Conservation (phyloP, 179 eudicot species). For the Silene coronaria region DNA sequence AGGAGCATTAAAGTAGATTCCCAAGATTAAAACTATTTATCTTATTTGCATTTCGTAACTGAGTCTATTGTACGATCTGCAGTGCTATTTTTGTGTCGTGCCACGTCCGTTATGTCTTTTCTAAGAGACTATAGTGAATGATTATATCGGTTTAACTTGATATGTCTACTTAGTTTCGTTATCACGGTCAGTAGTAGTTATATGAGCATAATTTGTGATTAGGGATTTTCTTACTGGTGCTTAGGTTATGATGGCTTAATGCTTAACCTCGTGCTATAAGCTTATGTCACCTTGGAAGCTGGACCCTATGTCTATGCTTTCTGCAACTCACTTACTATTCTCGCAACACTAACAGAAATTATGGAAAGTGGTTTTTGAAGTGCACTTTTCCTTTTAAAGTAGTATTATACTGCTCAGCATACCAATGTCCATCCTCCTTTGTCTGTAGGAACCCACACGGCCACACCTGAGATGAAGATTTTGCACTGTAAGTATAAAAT, state of each 20-base stretch:
- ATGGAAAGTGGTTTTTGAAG: constrained; percentile 23
- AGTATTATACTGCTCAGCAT: constrained; percentile 17
- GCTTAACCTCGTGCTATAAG: constrained; percentile 8
- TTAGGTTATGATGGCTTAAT: constrained; percentile 8
- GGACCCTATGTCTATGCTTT: neutral
- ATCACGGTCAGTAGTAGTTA: neutral
- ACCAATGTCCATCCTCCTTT: constrained; percentile 11
- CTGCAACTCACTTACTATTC: neutral
- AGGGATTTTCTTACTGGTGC: neutral
- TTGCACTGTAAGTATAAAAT: neutral
- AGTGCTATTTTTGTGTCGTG: neutral
- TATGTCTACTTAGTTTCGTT: neutral
- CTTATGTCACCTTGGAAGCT: constrained; percentile 16
- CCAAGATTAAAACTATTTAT: neutral
- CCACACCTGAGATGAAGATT: constrained; percentile 10
- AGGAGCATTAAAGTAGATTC: neutral
- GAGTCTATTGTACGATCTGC: neutral
- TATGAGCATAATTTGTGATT: neutral
- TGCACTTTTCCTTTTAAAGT: constrained; percentile 2
- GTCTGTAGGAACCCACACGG: constrained; percentile 15
- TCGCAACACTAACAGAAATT: neutral
- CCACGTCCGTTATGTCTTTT: neutral
- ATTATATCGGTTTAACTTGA: neutral
- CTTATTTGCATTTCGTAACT: neutral
- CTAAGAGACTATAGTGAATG: neutral